These are phyloP conservation scores for Boletus barrowsii DNA, from an alignment of 768 basidiomycete genomes.

Conservation along the genomic window DNA sequence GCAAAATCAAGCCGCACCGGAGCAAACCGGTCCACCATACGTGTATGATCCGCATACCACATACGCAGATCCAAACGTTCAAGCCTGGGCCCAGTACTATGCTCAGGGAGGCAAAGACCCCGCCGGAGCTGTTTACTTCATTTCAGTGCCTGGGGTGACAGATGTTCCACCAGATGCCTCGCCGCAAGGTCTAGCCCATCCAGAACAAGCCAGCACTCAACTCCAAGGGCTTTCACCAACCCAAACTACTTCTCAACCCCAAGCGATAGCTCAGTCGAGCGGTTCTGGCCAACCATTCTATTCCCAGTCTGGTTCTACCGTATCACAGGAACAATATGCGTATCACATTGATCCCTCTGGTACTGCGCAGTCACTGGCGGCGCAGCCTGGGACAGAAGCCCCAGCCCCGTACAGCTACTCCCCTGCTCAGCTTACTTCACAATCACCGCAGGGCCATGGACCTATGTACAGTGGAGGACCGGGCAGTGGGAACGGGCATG, in stretches of 20 bases:
- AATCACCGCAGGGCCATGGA: constrained; percentile 13
- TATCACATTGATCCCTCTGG: constrained; percentile 17
- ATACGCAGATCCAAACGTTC: constrained; percentile 77
- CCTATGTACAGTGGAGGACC: constrained; percentile 19
- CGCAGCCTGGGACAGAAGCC: constrained; percentile 5
- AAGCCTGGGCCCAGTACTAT: constrained; percentile 87
- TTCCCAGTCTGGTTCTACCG: constrained; percentile 1
- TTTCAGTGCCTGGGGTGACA: constrained; percentile 72
- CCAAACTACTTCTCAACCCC: constrained; percentile 18
- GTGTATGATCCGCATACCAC: constrained; percentile 61
- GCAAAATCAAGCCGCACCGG: constrained; percentile 16
- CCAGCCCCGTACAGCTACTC: constrained; percentile 17
- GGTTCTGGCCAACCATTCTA: constrained; percentile 14
- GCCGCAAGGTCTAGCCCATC: constrained; percentile 3
- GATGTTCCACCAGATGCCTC: constrained; percentile 31
- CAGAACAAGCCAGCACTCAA: constrained; percentile 9
- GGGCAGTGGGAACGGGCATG: constrained; percentile 23
- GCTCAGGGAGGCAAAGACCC: constrained; percentile 72
- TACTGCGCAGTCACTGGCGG: not conserved
- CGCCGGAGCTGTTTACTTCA: constrained; percentile 78
- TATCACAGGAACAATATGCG: constrained; percentile 17
- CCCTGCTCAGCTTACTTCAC: constrained; percentile 10
- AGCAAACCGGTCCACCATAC: constrained; percentile 43
- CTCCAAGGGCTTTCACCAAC: constrained; percentile 12
- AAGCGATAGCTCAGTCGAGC: constrained; percentile 13